These are phyloP conservation scores for Fagopyrum esculentum DNA, from an alignment of 148 eudicot species.

Conservation along the genomic window DNA sequence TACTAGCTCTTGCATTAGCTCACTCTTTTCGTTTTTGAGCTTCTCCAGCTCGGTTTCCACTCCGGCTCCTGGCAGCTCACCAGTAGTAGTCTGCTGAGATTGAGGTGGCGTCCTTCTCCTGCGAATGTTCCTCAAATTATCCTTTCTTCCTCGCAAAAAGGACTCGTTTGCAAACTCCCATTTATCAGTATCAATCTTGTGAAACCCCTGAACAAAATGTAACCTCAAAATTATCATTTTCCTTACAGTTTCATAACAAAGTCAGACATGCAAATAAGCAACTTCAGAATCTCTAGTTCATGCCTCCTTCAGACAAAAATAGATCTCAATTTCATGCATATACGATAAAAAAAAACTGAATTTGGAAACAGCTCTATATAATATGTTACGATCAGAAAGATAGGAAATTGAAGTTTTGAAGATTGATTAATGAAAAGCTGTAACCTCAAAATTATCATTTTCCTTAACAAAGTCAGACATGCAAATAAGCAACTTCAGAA, in stretches of 20 bases:
- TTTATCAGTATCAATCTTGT: constrained; percentile 50
- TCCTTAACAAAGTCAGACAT: not conserved
- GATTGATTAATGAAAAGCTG: not conserved
- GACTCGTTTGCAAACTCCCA: constrained; percentile 61
- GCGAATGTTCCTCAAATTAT: constrained; percentile 45
- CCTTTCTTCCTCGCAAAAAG: constrained; percentile 46
- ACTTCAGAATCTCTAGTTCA: not conserved
- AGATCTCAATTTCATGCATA: not conserved
- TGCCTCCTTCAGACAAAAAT: not conserved
- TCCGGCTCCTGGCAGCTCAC: constrained; percentile 19
- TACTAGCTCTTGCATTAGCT: constrained; percentile 40
- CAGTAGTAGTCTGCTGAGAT: constrained; percentile 24
- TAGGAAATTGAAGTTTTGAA: not conserved
- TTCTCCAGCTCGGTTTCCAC: constrained; percentile 36
- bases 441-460: not conserved
- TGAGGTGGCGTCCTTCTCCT: constrained; percentile 38
- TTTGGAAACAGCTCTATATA: not conserved
- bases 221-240: not conserved
- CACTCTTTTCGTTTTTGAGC: constrained; percentile 37
- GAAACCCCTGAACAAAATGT: constrained; percentile 43
- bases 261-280: not conserved
- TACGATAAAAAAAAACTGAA: not conserved
- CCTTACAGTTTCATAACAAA: not conserved
- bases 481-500: not conserved
- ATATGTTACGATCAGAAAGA: not conserved